Evolutionary conservation across 768 basidiomycete genomes (phyloP).

Genomic region (Lactifluus pinguis): DNA sequence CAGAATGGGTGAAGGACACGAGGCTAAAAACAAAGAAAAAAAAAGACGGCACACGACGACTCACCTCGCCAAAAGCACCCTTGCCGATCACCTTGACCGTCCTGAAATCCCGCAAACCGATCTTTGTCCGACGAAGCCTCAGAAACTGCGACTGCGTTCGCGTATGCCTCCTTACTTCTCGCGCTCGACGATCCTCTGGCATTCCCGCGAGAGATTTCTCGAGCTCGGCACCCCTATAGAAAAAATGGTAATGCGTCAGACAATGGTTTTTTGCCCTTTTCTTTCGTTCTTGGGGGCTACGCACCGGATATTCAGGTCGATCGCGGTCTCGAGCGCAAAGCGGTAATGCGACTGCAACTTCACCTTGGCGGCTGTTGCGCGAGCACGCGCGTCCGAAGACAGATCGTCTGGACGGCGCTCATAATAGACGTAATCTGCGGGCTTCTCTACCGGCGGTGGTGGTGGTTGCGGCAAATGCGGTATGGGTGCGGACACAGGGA

Average conservation of each 20-base stretch:
- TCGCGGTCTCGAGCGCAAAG: slow-evolving; percentile 91
- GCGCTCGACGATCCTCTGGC: slow-evolving; percentile 76
- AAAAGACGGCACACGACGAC: slow-evolving; percentile 17
- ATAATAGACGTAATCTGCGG: slow-evolving; percentile 87
- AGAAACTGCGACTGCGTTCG: slow-evolving; percentile 82
- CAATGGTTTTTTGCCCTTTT: not conserved
- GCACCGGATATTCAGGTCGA: slow-evolving; percentile 87
- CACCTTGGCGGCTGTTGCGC: slow-evolving; percentile 84
- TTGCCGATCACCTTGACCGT: slow-evolving; percentile 99
- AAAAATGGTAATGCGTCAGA: not conserved
- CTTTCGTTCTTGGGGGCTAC: not conserved
- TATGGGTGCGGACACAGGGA: not conserved
- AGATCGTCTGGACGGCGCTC: slow-evolving; percentile 70
- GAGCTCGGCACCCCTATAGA: slow-evolving; percentile 69
- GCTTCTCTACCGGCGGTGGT: slow-evolving; percentile 25
- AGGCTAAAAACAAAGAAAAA: not conserved
- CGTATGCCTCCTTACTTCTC: slow-evolving; percentile 51
- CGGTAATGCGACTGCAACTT: slow-evolving; percentile 97
- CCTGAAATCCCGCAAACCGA: slow-evolving; percentile 86
- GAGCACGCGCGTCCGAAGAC: slow-evolving; percentile 70
- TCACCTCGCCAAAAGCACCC: slow-evolving; percentile 95
- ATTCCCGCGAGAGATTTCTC: slow-evolving; percentile 69
- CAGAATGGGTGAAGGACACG: not conserved
- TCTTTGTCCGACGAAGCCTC: slow-evolving; percentile 77
- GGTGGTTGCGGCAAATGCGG: not conserved